Percentiles rank a stretch among this genome's conserved stretches.
Evolutionary conservation across 1,284 basidiomycete species (phyloP).

Genomic region (Tilletia setariae): DNA sequence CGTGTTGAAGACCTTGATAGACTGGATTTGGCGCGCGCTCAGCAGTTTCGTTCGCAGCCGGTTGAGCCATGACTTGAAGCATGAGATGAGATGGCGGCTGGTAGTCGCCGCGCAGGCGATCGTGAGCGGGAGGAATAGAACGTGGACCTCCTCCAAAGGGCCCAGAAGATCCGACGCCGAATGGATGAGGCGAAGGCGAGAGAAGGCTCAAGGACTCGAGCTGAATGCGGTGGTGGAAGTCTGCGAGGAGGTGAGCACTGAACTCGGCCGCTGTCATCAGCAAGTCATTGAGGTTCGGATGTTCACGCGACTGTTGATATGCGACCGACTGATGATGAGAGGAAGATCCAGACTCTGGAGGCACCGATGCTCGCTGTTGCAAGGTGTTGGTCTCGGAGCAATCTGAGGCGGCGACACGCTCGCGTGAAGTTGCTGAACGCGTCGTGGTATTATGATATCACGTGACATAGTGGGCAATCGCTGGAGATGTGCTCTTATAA

Average conservation of each 20-base stretch:
- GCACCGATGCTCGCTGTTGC: too few species aligned
- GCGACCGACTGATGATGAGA: too few species aligned
- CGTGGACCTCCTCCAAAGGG: slow-evolving; percentile 31
- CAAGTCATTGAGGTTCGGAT: background rate
- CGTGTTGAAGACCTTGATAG: too few species aligned
- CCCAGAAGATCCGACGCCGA: slow-evolving; percentile 23
- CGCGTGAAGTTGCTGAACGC: background rate
- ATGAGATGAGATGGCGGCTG: slow-evolving; percentile 1
- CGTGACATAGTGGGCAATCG: too few species aligned
- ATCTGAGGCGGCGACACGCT: background rate
- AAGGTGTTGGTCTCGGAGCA: background rate
- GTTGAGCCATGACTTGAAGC: background rate
- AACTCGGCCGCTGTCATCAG: slow-evolving; percentile 14
- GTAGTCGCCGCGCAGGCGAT: background rate
- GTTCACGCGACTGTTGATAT: too few species aligned
- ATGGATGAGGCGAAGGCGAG: slow-evolving; percentile 30
- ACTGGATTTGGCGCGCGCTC: slow-evolving; percentile 10
- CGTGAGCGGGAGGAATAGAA: slow-evolving; percentile 21
- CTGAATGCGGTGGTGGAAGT: slow-evolving; percentile 26
- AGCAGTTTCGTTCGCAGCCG: slow-evolving; percentile 18
- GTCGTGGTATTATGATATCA: background rate
- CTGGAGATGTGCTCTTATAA: too few species aligned
- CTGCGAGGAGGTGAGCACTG: slow-evolving; percentile 26
- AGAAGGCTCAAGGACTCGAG: background rate
- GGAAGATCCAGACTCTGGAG: too few species aligned